Conservation (phyloP, 805 yeast species). For the Spathaspora girioi region DNA sequence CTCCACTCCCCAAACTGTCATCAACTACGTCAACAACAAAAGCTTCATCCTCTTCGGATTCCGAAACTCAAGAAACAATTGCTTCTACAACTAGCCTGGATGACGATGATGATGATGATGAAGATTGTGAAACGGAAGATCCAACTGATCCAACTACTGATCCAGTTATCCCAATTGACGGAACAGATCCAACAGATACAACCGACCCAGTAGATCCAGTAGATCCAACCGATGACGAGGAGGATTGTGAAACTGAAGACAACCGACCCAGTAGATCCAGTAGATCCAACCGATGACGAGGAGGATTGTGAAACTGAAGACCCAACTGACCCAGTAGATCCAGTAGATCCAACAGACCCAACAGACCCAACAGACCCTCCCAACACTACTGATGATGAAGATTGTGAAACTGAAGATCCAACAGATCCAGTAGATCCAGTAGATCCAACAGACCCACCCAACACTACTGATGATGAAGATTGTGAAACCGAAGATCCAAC, state of each 20-base stretch:
- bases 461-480: slow-evolving; percentile 7
- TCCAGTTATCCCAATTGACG: no score
- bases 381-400: no score
- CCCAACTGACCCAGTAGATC: slow-evolving; percentile 2
- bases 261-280: background rate
- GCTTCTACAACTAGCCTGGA: no score
- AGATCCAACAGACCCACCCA: background rate
- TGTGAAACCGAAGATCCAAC: slow-evolving; percentile 8
- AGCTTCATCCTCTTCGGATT: no score
- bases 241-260: background rate
- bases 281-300: slow-evolving; percentile 1
- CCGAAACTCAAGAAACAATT: no score
- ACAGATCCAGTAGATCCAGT: background rate
- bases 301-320: slow-evolving; percentile 12
- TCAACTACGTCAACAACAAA: no score
- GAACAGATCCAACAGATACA: no score
- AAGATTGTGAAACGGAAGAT: slow-evolving; percentile 5
- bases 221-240: background rate
- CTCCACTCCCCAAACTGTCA: no score
- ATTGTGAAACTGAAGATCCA: slow-evolving; percentile 6
- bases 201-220: background rate
- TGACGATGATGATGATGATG: slow-evolving; percentile 1
- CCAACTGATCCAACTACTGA: slow-evolving; percentile 1
- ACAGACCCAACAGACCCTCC: background rate
- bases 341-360: background rate